Conservation (phyloP, 331 rosid species). For the Ulmus americana region DNA sequence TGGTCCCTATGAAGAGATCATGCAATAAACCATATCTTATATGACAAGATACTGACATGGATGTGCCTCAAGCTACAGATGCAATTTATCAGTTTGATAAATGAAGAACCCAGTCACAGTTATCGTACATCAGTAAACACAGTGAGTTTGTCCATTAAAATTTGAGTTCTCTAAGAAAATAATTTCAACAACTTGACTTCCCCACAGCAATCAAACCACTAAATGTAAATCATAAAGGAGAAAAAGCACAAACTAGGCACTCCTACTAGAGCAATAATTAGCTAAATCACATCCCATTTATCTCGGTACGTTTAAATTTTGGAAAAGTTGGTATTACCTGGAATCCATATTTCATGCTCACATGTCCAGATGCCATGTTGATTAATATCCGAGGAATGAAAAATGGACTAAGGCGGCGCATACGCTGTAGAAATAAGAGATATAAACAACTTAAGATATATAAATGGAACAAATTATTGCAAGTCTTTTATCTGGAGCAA, state of each 20-base stretch:
- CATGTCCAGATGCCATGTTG: constrained; percentile 96
- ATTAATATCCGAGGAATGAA: constrained; percentile 86
- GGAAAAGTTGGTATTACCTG: constrained; percentile 48
- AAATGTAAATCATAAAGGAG: neutral
- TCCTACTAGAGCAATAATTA: neutral
- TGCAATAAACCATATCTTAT: constrained; percentile 1
- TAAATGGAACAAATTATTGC: neutral
- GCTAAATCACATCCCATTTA: constrained; percentile 4
- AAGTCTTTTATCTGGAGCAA: neutral
- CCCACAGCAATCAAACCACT: neutral
- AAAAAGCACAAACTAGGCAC: neutral
- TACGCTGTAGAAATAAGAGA: constrained; percentile 41
- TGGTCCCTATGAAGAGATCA: constrained; percentile 55
- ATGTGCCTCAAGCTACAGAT: constrained; percentile 6
- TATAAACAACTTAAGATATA: neutral
- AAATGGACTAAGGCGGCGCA: constrained; percentile 95
- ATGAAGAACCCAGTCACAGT: neutral
- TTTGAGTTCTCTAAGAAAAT: neutral
- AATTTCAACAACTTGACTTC: neutral
- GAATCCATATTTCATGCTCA: constrained; percentile 95
- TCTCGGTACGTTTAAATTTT: constrained; percentile 12
- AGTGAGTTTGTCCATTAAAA: neutral
- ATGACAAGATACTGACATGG: constrained; percentile 2
- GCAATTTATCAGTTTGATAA: constrained; percentile 5
- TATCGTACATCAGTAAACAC: neutral